These are phyloP conservation scores for Yamadazyma epiphylla DNA, from an alignment of 1,139 yeast genomes.

Conservation along the genomic window DNA sequence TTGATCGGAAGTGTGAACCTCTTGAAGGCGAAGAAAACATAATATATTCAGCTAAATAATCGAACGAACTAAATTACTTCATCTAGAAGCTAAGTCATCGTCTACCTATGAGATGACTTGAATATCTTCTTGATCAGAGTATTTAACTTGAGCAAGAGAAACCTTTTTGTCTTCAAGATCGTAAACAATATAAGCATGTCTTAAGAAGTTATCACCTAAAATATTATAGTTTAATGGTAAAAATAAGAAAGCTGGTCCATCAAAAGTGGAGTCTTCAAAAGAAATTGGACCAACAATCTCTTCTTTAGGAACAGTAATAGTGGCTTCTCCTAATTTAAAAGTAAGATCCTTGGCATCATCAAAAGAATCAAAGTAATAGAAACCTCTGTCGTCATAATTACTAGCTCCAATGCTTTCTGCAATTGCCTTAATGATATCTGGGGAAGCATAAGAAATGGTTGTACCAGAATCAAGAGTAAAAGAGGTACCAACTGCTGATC, in stretches of 20 bases:
- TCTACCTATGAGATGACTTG: too few relatives aligned
- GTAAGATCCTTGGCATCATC: conserved; percentile 12
- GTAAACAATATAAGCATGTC: conserved; percentile 72
- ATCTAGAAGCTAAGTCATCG: too few relatives aligned
- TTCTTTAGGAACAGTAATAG: conserved; percentile 24
- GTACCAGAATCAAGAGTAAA: conserved; percentile 26
- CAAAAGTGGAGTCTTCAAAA: conserved; percentile 4
- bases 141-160: conserved; percentile 64
- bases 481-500: conserved; percentile 9
- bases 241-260: conserved; percentile 4
- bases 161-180: conserved; percentile 64
- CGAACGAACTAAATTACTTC: too few relatives aligned
- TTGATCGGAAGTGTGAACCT: too few relatives aligned
- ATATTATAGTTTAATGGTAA: conserved; percentile 15
- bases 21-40: too few relatives aligned
- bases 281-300: not conserved
- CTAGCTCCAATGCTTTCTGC: conserved; percentile 10
- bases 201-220: conserved; percentile 72
- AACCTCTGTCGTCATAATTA: conserved; percentile 1
- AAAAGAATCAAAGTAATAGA: conserved; percentile 6
- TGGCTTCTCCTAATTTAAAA: not conserved
- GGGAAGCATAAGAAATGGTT: conserved; percentile 25
- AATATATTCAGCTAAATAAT: too few relatives aligned
- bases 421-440: conserved; percentile 14
- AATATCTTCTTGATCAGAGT: conserved; percentile 35